These are phyloP conservation scores for Fusarium sambucinum DNA, from an alignment of 2,329 filamentous ascomycete genomes.

Conservation along the genomic window DNA sequence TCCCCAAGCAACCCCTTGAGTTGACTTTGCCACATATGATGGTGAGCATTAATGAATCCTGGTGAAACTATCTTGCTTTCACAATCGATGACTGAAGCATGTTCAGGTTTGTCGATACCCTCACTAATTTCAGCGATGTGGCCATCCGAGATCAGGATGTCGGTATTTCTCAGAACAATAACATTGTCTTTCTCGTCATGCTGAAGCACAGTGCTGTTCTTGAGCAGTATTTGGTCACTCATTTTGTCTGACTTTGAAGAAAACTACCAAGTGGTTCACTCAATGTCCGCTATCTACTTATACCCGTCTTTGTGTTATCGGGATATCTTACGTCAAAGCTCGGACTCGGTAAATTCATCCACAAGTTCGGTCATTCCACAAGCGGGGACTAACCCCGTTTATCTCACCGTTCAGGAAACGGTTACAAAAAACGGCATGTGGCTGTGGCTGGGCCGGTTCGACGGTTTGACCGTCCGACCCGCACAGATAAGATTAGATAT, in stretches of 20 bases:
- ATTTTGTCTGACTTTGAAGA: rapidly evolving
- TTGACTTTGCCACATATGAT: conserved; percentile 21
- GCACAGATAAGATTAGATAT: not conserved
- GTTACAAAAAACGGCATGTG: not conserved
- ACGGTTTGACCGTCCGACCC: not conserved
- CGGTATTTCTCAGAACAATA: not conserved
- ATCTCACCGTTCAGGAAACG: not conserved
- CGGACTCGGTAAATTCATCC: not conserved
- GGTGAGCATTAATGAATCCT: conserved; percentile 5
- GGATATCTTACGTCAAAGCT: not conserved
- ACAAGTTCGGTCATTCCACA: not conserved
- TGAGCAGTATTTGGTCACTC: rapidly evolving
- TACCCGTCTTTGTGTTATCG: not conserved
- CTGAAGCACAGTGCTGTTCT: conserved; percentile 3
- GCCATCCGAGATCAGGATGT: not conserved
- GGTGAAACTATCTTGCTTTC: not conserved
- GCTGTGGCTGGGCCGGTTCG: not conserved
- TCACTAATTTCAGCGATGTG: not conserved
- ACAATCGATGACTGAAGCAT: not conserved
- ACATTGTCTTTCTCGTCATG: conserved; percentile 6
- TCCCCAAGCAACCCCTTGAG: conserved; percentile 12
- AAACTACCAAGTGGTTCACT: rapidly evolving
- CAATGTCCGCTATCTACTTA: not conserved
- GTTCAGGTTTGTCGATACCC: rapidly evolving
- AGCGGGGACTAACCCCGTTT: not conserved